A percentile compares a stretch with the other conserved stretches of the same genome.
Evolutionary conservation across 2,329 filamentous ascomycete genomes (phyloP).

Genomic region (Fusarium subglutinans): DNA sequence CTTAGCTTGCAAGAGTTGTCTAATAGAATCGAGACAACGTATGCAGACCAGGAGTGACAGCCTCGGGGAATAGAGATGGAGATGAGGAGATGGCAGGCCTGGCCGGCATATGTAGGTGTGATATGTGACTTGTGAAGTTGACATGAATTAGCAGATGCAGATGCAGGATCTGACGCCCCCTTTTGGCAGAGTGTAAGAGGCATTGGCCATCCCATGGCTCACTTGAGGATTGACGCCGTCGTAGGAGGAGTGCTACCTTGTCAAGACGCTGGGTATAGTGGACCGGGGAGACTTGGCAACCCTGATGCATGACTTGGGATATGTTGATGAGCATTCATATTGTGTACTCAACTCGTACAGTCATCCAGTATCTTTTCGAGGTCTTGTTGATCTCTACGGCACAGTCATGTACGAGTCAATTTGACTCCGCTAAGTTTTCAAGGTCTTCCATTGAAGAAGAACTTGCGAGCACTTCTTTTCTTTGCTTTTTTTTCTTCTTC

Average conservation of each 20-base stretch:
- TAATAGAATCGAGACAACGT: background rate
- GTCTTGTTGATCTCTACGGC: background rate
- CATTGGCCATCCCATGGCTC: conserved; percentile 16
- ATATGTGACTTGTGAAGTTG: background rate
- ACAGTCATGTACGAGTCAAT: background rate
- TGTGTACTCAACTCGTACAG: background rate
- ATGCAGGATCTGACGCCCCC: conserved; percentile 1
- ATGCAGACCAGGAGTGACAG: background rate
- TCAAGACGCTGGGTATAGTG: background rate
- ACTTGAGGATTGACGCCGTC: background rate
- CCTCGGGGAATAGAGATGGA: background rate
- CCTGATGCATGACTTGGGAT: background rate
- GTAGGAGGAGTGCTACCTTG: conserved; percentile 1
- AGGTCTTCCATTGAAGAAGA: background rate
- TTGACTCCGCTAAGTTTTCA: background rate
- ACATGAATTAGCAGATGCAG: background rate
- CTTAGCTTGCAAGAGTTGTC: background rate
- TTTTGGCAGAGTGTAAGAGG: conserved; percentile 5
- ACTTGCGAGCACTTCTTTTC: background rate
- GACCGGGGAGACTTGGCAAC: background rate
- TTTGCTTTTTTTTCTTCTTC: background rate
- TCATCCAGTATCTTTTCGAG: background rate
- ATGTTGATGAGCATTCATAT: background rate
- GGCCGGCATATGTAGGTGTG: background rate
- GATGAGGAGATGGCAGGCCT: background rate